phyloP scores from a whole-genome alignment of 805 yeast species.

The Yamadazyma endophytica region DNA sequence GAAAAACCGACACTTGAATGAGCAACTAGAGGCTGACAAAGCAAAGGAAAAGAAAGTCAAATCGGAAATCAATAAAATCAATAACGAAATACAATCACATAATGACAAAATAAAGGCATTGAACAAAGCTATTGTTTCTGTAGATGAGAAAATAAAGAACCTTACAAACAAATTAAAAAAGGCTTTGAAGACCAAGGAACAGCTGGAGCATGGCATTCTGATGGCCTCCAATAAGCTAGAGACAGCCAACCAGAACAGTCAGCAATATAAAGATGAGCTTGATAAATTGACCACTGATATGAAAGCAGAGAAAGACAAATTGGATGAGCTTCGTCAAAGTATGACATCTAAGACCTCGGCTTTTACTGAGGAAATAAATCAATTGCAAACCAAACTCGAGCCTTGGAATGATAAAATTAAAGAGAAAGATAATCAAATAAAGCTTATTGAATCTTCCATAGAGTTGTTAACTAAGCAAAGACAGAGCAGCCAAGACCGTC shows the following conservation, averaged over 20 bases:
- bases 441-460: slow-evolving; percentile 63
- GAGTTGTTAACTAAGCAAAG: slow-evolving; percentile 51
- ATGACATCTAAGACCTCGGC: slow-evolving; percentile 72
- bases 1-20: slow-evolving; percentile 21
- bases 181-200: slow-evolving; percentile 48
- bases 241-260: slow-evolving; percentile 41
- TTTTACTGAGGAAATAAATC: slow-evolving; percentile 61
- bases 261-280: slow-evolving; percentile 42
- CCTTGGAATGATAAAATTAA: slow-evolving; percentile 78
- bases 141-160: slow-evolving; percentile 75
- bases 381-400: slow-evolving; percentile 60
- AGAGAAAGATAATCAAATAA: slow-evolving; percentile 58
- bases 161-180: slow-evolving; percentile 55
- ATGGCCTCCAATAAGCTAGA: slow-evolving; percentile 46
- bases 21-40: slow-evolving; percentile 24
- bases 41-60: slow-evolving; percentile 23
- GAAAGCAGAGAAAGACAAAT: slow-evolving; percentile 47
- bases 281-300: slow-evolving; percentile 42
- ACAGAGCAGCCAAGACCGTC: slow-evolving; percentile 30
- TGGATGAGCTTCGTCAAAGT: slow-evolving; percentile 61
- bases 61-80: slow-evolving; percentile 17
- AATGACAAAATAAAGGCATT: slow-evolving; percentile 28
- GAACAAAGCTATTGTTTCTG: slow-evolving; percentile 54
- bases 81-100: slow-evolving; percentile 15
- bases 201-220: slow-evolving; percentile 42